Percentiles rank a stretch among this genome's conserved stretches.
Evolutionary conservation across 768 basidiomycete species (phyloP).

Genomic region (Termitomyces sp.): DNA sequence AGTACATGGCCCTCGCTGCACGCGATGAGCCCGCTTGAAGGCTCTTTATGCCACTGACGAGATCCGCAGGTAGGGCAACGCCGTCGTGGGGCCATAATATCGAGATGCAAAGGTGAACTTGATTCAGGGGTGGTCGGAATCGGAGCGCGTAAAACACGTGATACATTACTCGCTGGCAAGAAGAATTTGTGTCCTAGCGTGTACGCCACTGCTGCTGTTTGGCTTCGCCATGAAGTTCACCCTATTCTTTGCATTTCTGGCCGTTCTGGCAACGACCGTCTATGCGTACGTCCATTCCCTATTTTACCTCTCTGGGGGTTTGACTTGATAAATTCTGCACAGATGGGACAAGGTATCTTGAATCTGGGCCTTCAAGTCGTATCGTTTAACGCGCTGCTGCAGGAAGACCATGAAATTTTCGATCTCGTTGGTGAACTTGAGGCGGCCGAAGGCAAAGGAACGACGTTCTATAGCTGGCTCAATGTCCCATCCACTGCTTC

Average conservation of each 20-base stretch:
- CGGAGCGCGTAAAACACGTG: slow-evolving; percentile 4
- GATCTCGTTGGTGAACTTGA: slow-evolving; percentile 84
- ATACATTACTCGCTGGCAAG: slow-evolving; percentile 5
- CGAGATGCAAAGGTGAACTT: neutral
- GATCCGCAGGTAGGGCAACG: slow-evolving; percentile 80
- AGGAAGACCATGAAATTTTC: slow-evolving; percentile 97
- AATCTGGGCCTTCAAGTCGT: neutral
- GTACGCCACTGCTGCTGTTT: neutral
- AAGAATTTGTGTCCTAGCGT: neutral
- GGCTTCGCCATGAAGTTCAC: slow-evolving; percentile 45
- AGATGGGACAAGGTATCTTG: slow-evolving; percentile 68
- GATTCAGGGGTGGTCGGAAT: slow-evolving; percentile 3
- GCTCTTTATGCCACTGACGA: slow-evolving; percentile 83
- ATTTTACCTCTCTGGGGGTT: neutral
- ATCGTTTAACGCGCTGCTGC: neutral
- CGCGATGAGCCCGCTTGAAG: slow-evolving; percentile 71
- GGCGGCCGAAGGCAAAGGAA: slow-evolving; percentile 83
- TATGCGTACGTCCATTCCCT: slow-evolving; percentile 48
- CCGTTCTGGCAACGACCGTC: slow-evolving; percentile 46
- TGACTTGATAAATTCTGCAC: slow-evolving; percentile 5
- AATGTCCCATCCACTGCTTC: slow-evolving; percentile 73
- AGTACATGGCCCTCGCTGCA: slow-evolving; percentile 92
- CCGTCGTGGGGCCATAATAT: slow-evolving; percentile 60
- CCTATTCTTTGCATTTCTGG: slow-evolving; percentile 42
- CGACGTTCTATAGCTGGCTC: slow-evolving; percentile 95